Conservation (phyloP, 495 filamentous ascomycete genomes). For the Xylaria sp. region DNA sequence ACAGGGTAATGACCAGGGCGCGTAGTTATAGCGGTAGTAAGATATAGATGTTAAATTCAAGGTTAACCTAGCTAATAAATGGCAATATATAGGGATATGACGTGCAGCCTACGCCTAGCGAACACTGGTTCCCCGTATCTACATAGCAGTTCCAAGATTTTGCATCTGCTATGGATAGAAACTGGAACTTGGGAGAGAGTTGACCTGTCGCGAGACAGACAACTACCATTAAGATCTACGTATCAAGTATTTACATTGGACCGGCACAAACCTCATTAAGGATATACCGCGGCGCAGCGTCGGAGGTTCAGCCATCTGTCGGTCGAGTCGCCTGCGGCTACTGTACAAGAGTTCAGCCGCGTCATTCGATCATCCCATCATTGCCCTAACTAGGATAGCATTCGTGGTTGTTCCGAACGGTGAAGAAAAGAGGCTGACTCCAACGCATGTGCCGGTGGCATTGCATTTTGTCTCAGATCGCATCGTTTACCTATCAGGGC, state of each 20-base stretch:
- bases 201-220: not conserved
- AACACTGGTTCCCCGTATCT: not conserved
- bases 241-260: not conserved
- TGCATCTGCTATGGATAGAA: not conserved
- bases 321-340: not conserved
- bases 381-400: not conserved
- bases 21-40: not conserved
- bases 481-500: slow-evolving; percentile 8
- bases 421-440: not conserved
- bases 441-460: slow-evolving; percentile 3
- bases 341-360: slow-evolving; percentile 14
- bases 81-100: slow-evolving; percentile 21
- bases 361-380: not conserved
- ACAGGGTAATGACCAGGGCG: slow-evolving; percentile 9
- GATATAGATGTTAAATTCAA: slow-evolving; percentile 11
- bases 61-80: slow-evolving; percentile 18
- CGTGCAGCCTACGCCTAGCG: not conserved
- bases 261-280: not conserved
- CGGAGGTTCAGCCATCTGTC: not conserved
- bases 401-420: not conserved
- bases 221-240: too few species aligned
- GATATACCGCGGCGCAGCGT: not conserved
- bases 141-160: slow-evolving; percentile 7
- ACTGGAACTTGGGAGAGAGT: not conserved
- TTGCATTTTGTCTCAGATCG: slow-evolving; percentile 13